Evolutionary conservation across 2,329 filamentous ascomycete genomes (phyloP).

Genomic region (Penicillium griseofulvum): DNA sequence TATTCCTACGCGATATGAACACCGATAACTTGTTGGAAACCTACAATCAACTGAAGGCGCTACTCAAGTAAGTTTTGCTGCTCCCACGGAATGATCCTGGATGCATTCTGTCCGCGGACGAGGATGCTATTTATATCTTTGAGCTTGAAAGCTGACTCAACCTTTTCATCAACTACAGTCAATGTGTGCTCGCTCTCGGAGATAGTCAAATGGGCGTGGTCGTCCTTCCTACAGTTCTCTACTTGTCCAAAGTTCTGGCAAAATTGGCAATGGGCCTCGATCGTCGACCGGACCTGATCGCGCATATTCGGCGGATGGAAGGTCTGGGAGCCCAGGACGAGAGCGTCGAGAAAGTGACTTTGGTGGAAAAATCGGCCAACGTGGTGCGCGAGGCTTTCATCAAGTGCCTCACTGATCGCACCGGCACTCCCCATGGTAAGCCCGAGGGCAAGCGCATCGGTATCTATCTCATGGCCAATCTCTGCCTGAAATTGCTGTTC

Average conservation of each 20-base stretch:
- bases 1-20: constrained; percentile 77
- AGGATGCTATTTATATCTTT: background rate
- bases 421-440: constrained; percentile 59
- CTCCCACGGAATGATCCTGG: background rate
- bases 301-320: constrained; percentile 53
- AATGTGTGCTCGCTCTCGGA: constrained; percentile 77
- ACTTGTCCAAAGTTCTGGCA: constrained; percentile 74
- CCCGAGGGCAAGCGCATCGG: constrained; percentile 83
- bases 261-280: constrained; percentile 82
- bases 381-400: constrained; percentile 89
- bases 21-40: constrained; percentile 71
- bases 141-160: constrained; percentile 1
- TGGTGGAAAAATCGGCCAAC: constrained; percentile 85
- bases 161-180: constrained; percentile 49
- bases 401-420: constrained; percentile 79
- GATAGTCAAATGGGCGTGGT: constrained; percentile 77
- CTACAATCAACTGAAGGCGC: constrained; percentile 68
- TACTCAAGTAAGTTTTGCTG: constrained; percentile 66
- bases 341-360: constrained; percentile 68
- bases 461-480: constrained; percentile 88
- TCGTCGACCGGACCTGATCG: constrained; percentile 72
- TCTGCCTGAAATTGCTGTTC: constrained; percentile 84
- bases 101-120: background rate
- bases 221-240: constrained; percentile 79
- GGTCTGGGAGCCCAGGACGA: constrained; percentile 52